phyloP scores from a whole-genome alignment of 768 basidiomycete genomes.

The Hypsizygus marmoreus region DNA sequence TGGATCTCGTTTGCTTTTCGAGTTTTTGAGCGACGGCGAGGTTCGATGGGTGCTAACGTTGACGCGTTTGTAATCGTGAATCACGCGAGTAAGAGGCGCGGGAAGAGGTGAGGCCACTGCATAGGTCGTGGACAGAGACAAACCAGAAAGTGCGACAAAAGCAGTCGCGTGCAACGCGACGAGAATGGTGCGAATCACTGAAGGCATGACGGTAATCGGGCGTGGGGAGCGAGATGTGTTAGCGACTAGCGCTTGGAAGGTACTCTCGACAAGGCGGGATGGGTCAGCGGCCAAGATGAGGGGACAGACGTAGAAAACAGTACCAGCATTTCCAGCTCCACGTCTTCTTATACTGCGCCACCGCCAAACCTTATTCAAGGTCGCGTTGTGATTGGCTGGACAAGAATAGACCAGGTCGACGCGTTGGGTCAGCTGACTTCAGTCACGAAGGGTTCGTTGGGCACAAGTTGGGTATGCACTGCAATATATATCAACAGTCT shows the following conservation, averaged over 20 bases:
- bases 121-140: slow-evolving; percentile 24
- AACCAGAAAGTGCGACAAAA: slow-evolving; percentile 37
- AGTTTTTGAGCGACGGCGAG: too few relatives aligned
- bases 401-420: slow-evolving; percentile 9
- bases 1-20: too few relatives aligned
- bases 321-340: not conserved
- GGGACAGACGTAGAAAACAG: slow-evolving; percentile 8
- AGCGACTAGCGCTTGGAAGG: slow-evolving; percentile 32
- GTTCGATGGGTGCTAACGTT: too few relatives aligned
- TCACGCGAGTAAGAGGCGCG: too few relatives aligned
- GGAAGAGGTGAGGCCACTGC: slow-evolving; percentile 41
- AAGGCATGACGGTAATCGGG: slow-evolving; percentile 28
- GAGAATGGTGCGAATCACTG: slow-evolving; percentile 37
- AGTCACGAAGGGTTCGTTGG: too few relatives aligned
- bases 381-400: slow-evolving; percentile 20
- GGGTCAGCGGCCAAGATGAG: too few relatives aligned
- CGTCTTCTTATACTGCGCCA: slow-evolving; percentile 12
- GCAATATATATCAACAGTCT: too few relatives aligned
- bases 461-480: too few relatives aligned
- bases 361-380: slow-evolving; percentile 19
- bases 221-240: slow-evolving; percentile 22
- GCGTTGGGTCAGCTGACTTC: slow-evolving; percentile 11
- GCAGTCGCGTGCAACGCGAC: slow-evolving; percentile 41
- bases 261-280: too few relatives aligned
- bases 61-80: too few relatives aligned